A percentile compares a stretch with the other conserved stretches of the same genome.
phyloP scores from a whole-genome alignment of 441 rosid species.

The Hura crepitans region DNA sequence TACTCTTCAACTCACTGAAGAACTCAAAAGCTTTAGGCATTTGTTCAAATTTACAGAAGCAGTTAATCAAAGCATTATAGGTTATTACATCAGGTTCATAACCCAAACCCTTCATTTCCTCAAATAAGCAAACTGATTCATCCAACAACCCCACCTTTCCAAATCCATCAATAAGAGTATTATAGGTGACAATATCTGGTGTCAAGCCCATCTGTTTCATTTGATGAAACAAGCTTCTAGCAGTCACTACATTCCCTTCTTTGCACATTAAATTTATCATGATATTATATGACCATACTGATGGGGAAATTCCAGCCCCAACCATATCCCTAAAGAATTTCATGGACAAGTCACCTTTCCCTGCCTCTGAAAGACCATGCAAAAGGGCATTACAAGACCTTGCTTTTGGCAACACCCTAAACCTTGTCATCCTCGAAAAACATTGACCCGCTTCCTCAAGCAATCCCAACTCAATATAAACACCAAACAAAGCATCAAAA shows the following conservation, averaged over 20 bases:
- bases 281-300: constrained; percentile 62
- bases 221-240: constrained; percentile 43
- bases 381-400: constrained; percentile 67
- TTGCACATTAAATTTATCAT: constrained; percentile 64
- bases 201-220: constrained; percentile 53
- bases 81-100: constrained; percentile 61
- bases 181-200: constrained; percentile 70
- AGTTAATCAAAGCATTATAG: constrained; percentile 57
- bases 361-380: constrained; percentile 41
- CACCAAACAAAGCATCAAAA: constrained; percentile 72
- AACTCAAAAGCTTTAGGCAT: constrained; percentile 47
- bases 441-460: constrained; percentile 53
- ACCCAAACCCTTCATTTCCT: constrained; percentile 55
- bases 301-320: constrained; percentile 47
- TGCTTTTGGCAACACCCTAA: constrained; percentile 53
- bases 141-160: constrained; percentile 59
- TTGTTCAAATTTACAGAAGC: constrained; percentile 48
- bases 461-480: constrained; percentile 58
- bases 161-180: constrained; percentile 64
- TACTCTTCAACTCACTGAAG: constrained; percentile 47
- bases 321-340: constrained; percentile 52
- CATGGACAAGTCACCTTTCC: constrained; percentile 34
- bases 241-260: constrained; percentile 53
- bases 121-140: constrained; percentile 37
- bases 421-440: constrained; percentile 54